A percentile compares a stretch with the other conserved stretches of the same genome.
These are phyloP conservation scores for Wickerhamiella australiensis DNA, from an alignment of 805 yeast species.

Conservation along the genomic window DNA sequence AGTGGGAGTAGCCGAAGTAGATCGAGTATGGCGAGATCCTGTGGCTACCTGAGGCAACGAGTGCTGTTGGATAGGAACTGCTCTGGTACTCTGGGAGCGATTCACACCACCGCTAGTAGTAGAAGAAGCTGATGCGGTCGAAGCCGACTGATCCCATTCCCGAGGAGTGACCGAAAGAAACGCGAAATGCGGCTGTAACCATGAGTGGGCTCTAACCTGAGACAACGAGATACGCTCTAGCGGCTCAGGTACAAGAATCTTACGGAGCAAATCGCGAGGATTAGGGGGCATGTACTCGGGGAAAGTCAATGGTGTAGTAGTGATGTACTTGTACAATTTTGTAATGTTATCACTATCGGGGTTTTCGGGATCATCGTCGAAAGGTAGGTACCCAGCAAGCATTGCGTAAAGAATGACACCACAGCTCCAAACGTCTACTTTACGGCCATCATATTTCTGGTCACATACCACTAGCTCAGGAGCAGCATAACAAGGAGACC, in stretches of 20 bases:
- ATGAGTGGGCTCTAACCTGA: slow-evolving; percentile 67
- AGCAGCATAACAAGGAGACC: slow-evolving; percentile 97
- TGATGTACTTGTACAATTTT: slow-evolving; percentile 79
- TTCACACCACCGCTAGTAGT: not conserved
- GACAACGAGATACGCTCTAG: slow-evolving; percentile 54
- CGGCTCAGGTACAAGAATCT: slow-evolving; percentile 75
- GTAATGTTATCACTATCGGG: slow-evolving; percentile 95
- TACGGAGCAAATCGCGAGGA: slow-evolving; percentile 80
- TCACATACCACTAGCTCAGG: slow-evolving; percentile 88
- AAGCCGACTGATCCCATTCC: slow-evolving; percentile 62
- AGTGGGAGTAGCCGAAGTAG: slow-evolving; percentile 8
- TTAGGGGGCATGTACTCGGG: slow-evolving; percentile 87
- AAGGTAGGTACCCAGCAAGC: slow-evolving; percentile 94
- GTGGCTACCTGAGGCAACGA: slow-evolving; percentile 1
- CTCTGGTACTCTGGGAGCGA: slow-evolving; percentile 5
- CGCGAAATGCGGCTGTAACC: slow-evolving; percentile 77
- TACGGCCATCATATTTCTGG: slow-evolving; percentile 78
- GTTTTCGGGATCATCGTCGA: slow-evolving; percentile 93
- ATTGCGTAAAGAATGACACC: slow-evolving; percentile 93
- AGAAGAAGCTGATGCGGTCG: slow-evolving; percentile 12
- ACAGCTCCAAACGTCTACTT: slow-evolving; percentile 94
- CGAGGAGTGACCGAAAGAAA: slow-evolving; percentile 73
- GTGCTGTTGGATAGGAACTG: not conserved
- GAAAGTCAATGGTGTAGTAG: slow-evolving; percentile 81
- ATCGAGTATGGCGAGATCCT: slow-evolving; percentile 9